Percentiles rank a stretch among this genome's conserved stretches.
These are phyloP conservation scores for Termitomyces sp. DNA, from an alignment of 768 basidiomycete genomes.

Conservation along the genomic window DNA sequence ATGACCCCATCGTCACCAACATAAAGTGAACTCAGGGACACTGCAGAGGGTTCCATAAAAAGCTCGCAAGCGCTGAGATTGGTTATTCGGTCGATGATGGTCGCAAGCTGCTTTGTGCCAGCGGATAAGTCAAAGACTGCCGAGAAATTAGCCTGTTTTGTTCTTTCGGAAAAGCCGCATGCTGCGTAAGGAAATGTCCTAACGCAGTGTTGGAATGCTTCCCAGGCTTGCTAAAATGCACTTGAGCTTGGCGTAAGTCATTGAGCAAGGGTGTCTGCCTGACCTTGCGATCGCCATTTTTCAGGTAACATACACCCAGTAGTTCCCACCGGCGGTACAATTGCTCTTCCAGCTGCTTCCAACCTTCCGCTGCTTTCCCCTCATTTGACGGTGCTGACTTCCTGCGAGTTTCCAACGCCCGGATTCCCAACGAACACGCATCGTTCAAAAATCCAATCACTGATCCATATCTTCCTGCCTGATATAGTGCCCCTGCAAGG, in stretches of 20 bases:
- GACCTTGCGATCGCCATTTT: conserved; percentile 77
- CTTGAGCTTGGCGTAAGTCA: conserved; percentile 5
- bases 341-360: conserved; percentile 63
- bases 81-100: conserved; percentile 64
- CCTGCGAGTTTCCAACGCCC: conserved; percentile 38
- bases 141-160: conserved; percentile 26
- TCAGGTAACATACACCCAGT: conserved; percentile 73
- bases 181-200: conserved; percentile 51
- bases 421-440: conserved; percentile 54
- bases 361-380: conserved; percentile 37
- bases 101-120: conserved; percentile 52
- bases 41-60: conserved; percentile 44
- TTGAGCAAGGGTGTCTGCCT: conserved; percentile 17
- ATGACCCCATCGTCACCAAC: conserved; percentile 30
- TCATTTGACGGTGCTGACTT: not conserved
- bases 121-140: conserved; percentile 41
- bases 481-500: conserved; percentile 67
- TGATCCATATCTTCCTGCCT: conserved; percentile 56
- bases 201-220: conserved; percentile 53
- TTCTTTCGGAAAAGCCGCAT: conserved; percentile 36
- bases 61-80: conserved; percentile 70
- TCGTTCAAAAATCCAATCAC: conserved; percentile 67
- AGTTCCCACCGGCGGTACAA: conserved; percentile 78
- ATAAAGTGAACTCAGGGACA: conserved; percentile 42
- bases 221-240: conserved; percentile 52